Percentiles rank a stretch among this genome's conserved stretches.
These are phyloP conservation scores for Blastobotrys serpentis DNA, from an alignment of 1,139 yeast genomes.

Conservation along the genomic window DNA sequence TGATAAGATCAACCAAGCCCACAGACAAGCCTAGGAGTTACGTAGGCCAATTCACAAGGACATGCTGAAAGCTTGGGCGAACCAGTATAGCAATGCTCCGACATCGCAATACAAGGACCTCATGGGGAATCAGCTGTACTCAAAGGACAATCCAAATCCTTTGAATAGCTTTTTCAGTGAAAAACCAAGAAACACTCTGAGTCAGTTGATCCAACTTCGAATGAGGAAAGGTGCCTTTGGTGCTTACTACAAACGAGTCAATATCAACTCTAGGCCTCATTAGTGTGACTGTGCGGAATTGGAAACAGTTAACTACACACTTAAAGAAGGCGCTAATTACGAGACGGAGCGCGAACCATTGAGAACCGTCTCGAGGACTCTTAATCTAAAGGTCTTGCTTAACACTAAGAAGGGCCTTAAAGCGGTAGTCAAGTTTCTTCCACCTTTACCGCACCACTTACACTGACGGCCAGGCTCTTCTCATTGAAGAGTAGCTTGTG, in stretches of 20 bases:
- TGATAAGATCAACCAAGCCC: no score
- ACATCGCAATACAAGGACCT: neutral
- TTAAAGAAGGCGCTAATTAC: neutral
- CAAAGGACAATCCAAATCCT: conserved; percentile 4
- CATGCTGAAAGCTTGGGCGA: no score
- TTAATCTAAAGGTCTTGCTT: neutral
- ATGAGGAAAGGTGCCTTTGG: neutral
- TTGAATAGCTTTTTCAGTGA: neutral
- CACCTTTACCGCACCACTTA: neutral
- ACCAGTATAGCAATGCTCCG: no score
- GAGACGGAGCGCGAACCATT: neutral
- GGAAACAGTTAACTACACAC: neutral
- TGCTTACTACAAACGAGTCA: neutral
- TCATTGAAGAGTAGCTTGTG: conserved; percentile 5
- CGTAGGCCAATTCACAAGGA: no score
- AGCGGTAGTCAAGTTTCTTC: conserved; percentile 1
- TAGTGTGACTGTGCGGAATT: neutral
- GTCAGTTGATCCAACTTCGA: neutral
- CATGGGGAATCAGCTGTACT: conserved; percentile 1
- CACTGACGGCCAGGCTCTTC: neutral
- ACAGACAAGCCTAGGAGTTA: no score
- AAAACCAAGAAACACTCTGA: neutral
- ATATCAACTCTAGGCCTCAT: neutral
- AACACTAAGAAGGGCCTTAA: neutral
- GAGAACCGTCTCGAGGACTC: neutral